Evolutionary conservation across 2,329 filamentous ascomycete species (phyloP), one percentile per base, ranked within the genome.

Genomic region (Fusarium brachygibbosum): DNA sequence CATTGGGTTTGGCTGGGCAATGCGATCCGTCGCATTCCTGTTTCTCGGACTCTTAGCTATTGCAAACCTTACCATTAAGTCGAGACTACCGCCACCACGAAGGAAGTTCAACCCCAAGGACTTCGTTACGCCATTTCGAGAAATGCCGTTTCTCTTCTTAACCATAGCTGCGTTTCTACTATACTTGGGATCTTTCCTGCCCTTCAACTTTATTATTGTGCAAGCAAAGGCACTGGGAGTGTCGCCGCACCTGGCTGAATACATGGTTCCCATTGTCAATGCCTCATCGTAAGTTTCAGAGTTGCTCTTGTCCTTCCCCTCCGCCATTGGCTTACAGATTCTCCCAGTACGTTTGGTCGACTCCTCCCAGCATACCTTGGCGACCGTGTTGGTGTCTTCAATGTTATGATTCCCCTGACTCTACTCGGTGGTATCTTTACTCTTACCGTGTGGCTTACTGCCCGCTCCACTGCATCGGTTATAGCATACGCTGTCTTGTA

Each of bases 331-430:
- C 60, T 69, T 1, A 71, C 29, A 11, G 17, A n/a, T 5, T 4
- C 6, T 0, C 2, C 0, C 7, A 73, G 76, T 11, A 69, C 82
- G 0, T 76, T 82, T 19, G 80, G 79, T 0, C 78, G 79, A 10
- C 64, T 81, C 7, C 59, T 76, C 7, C 72, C 79, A 0, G 78
- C 78, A 5, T 61, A 77, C n/a, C 51, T 77, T 5, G 76, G 77
- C 3, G 81, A 83, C 74, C 70, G 62, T 7, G 44, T 79, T 5
- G 81, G 81, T 16, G 75, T 75, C 19, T 82, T 77, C 73, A 82
- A 83, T 53, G 75, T 79, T 11, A 80, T 82, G 56, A 82, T 86
- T 21, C 75, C 84, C 7, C 80, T 86, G 50, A 83, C 82, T 38
- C 77, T 78, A 25, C 62, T 83, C 1, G 64, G 68, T 0, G 62